Evolutionary conservation across 352 stramenopile species (phyloP).

Genomic region (Phytophthora citrophthora): DNA sequence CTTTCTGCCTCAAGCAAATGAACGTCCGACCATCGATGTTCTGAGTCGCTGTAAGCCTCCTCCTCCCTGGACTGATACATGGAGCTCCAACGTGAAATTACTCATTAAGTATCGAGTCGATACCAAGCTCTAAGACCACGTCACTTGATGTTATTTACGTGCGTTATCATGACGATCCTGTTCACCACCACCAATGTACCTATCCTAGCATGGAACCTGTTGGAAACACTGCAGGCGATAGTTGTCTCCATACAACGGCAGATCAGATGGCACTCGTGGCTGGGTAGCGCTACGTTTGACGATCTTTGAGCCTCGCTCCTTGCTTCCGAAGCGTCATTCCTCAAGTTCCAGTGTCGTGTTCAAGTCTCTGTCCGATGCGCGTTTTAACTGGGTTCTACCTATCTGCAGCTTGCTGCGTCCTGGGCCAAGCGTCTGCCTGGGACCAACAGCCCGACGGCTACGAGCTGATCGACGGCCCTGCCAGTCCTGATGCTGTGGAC

Average conservation of each 20-base stretch:
- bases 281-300: conserved; percentile 21
- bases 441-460: conserved; percentile 82
- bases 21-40: background rate
- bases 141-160: no score
- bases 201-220: background rate
- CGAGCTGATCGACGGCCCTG: conserved; percentile 78
- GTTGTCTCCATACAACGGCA: conserved; percentile 1
- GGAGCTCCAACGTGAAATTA: no score
- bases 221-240: background rate
- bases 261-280: conserved; percentile 24
- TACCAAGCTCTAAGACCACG: no score
- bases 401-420: conserved; percentile 9
- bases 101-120: no score
- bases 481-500: conserved; percentile 34
- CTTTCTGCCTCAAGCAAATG: background rate
- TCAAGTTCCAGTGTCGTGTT: conserved; percentile 14
- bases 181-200: no score
- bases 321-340: conserved; percentile 14
- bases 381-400: conserved; percentile 7
- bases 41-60: no score
- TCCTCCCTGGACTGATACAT: no score
- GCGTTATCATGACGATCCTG: no score
- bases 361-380: conserved; percentile 19
- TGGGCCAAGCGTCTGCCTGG: conserved; percentile 43
- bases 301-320: conserved; percentile 19